Evolutionary conservation across 495 filamentous ascomycete species (phyloP).

Genomic region (Podospora pseudoanserina): DNA sequence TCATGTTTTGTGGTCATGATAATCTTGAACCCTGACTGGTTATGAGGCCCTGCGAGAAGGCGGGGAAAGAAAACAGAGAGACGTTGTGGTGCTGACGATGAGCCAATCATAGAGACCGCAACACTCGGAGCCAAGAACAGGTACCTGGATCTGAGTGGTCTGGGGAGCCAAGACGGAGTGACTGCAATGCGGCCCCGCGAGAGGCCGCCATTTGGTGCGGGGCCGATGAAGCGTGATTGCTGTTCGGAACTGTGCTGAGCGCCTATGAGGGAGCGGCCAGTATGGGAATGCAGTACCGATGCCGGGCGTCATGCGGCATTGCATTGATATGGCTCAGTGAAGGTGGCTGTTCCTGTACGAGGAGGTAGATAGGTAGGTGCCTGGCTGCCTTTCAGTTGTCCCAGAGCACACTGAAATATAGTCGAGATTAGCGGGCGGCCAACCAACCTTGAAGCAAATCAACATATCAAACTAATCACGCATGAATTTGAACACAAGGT

Average conservation of each 20-base stretch:
- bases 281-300: no score
- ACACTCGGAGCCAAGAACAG: constrained; percentile 1
- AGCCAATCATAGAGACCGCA: not conserved
- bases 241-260: not conserved
- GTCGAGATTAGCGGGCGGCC: no score
- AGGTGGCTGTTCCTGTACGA: not conserved
- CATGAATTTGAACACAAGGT: not conserved
- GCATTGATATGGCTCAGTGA: not conserved
- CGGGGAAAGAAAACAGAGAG: not conserved
- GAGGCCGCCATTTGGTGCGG: constrained; percentile 13
- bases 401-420: no score
- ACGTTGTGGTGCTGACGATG: not conserved
- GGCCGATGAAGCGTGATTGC: not conserved
- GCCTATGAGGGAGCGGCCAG: not conserved
- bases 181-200: not conserved
- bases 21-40: not conserved
- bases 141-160: not conserved
- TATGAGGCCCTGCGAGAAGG: not conserved
- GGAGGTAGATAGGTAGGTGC: not conserved
- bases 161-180: not conserved
- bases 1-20: not conserved
- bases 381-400: not conserved
- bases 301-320: not conserved
- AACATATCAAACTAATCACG: not conserved
- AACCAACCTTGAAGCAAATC: not conserved